These are phyloP conservation scores for Mortierella sp. DNA, from an alignment of 371 early-diverging fungal species.

Conservation along the genomic window DNA sequence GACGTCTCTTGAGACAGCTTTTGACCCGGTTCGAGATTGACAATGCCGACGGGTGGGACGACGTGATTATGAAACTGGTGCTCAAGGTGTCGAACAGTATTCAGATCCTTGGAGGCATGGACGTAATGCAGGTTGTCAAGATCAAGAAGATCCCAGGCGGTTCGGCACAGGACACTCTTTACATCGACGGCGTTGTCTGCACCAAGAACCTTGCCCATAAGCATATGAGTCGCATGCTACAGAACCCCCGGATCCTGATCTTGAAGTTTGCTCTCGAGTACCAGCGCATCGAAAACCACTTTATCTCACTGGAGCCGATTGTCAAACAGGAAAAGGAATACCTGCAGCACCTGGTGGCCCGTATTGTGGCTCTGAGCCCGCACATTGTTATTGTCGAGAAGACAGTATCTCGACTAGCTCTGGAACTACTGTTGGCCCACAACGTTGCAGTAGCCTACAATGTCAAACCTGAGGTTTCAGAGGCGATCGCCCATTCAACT, in stretches of 20 bases:
- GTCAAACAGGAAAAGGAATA: constrained; percentile 90
- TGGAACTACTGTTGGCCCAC: constrained; percentile 84
- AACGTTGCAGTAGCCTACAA: constrained; percentile 84
- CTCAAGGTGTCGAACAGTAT: constrained; percentile 76
- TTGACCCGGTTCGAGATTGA: constrained; percentile 55
- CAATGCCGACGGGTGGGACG: constrained; percentile 75
- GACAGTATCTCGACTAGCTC: constrained; percentile 82
- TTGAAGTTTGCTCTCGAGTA: constrained; percentile 91
- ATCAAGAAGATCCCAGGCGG: constrained; percentile 95
- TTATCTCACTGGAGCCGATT: constrained; percentile 85
- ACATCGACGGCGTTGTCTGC: constrained; percentile 87
- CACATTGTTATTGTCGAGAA: constrained; percentile 84
- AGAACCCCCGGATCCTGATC: constrained; percentile 84
- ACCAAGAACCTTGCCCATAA: constrained; percentile 93
- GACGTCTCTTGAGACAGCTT: constrained; percentile 71
- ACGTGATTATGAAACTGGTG: constrained; percentile 76
- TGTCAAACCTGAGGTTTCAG: constrained; percentile 85
- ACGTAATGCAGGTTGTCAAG: constrained; percentile 91
- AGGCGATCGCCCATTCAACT: constrained; percentile 86
- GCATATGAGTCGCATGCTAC: constrained; percentile 78
- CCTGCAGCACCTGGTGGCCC: constrained; percentile 78
- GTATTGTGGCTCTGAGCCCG: constrained; percentile 83
- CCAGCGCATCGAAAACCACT: constrained; percentile 83
- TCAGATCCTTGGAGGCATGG: constrained; percentile 85
- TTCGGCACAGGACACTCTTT: constrained; percentile 78